phyloP scores from a whole-genome alignment of 768 basidiomycete species.

The Cystobasidium onofrii region DNA sequence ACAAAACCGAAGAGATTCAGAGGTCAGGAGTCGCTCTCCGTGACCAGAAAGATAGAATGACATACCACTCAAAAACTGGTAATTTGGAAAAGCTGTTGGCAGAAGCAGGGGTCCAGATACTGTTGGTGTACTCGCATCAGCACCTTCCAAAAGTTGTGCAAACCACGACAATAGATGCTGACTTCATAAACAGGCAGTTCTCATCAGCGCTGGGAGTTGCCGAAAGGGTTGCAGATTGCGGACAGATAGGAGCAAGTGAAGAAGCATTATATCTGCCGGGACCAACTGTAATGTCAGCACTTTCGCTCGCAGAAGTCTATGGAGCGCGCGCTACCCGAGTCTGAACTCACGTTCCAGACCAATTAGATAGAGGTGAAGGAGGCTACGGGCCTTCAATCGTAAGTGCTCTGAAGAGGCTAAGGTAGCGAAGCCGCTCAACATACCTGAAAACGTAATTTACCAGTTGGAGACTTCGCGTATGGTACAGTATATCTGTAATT shows the following conservation, averaged over 20 bases:
- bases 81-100: background rate
- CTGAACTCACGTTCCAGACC: constrained; percentile 21
- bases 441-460: background rate
- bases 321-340: too few relatives aligned
- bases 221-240: constrained; percentile 51
- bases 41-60: background rate
- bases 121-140: constrained; percentile 44
- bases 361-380: background rate
- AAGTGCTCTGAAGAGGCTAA: too few relatives aligned
- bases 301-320: too few relatives aligned
- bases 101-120: constrained; percentile 54
- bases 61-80: constrained; percentile 45
- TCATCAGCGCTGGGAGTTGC: constrained; percentile 54
- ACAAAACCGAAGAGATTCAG: constrained; percentile 59
- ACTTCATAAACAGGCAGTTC: constrained; percentile 71
- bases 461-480: constrained; percentile 33
- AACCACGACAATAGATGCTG: constrained; percentile 56
- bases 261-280: constrained; percentile 25
- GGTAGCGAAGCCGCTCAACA: background rate
- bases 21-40: too few relatives aligned
- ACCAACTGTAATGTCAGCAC: too few relatives aligned
- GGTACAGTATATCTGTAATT: constrained; percentile 32
- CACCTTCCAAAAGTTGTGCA: constrained; percentile 19
- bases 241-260: constrained; percentile 60
- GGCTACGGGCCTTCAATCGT: background rate